A percentile compares a stretch with the other conserved stretches of the same genome.
These are phyloP conservation scores for Barnettozyma californica DNA, from an alignment of 805 yeast genomes.

Conservation along the genomic window DNA sequence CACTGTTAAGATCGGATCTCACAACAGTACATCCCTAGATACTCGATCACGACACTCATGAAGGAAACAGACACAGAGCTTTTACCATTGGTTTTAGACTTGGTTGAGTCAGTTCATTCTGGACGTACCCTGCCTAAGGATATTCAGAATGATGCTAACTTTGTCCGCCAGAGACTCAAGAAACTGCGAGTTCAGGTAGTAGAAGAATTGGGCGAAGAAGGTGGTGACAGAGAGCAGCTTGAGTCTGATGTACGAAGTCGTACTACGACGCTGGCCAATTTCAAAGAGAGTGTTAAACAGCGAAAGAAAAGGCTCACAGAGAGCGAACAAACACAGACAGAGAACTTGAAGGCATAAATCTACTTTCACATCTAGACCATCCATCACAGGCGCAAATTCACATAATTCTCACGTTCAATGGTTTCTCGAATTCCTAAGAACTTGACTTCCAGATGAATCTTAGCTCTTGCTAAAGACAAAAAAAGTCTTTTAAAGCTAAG, in stretches of 20 bases:
- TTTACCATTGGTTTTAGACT: slow-evolving; percentile 35
- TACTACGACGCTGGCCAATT: background rate
- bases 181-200: slow-evolving; percentile 1
- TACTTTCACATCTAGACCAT: too few relatives aligned
- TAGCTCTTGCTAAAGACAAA: too few relatives aligned
- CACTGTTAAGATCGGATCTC: too few relatives aligned
- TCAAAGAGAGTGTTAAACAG: slow-evolving; percentile 2
- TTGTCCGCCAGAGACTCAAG: slow-evolving; percentile 26
- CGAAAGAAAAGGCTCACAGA: background rate
- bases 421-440: too few relatives aligned
- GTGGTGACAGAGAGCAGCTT: slow-evolving; percentile 3
- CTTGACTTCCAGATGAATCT: too few relatives aligned
- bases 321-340: too few relatives aligned
- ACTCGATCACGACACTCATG: background rate
- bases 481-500: too few relatives aligned
- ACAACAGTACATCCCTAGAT: background rate
- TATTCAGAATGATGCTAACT: slow-evolving; percentile 35
- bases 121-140: slow-evolving; percentile 40
- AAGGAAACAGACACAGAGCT: slow-evolving; percentile 27
- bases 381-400: too few relatives aligned
- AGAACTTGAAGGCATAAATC: too few relatives aligned
- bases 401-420: too few relatives aligned
- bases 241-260: slow-evolving; percentile 1
- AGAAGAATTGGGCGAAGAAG: slow-evolving; percentile 5
- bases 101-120: slow-evolving; percentile 34